phyloP scores from a whole-genome alignment of 805 yeast genomes.

The Yarrowia yakushimensis region DNA sequence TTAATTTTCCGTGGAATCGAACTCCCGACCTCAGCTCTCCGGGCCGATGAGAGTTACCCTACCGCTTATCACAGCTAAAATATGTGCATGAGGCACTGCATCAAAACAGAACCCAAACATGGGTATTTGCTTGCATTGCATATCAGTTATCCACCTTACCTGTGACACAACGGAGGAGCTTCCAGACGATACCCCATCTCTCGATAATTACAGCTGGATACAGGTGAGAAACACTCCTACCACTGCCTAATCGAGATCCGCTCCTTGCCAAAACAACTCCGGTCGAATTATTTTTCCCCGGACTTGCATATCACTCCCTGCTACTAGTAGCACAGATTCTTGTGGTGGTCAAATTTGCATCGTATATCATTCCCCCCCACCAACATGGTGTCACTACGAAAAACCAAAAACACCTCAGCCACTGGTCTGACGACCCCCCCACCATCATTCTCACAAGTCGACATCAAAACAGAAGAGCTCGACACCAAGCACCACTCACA shows the following conservation, averaged over 20 bases:
- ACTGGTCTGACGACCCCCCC: slow-evolving; percentile 9
- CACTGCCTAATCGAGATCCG: not conserved
- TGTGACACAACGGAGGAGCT: not conserved
- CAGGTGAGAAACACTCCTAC: not conserved
- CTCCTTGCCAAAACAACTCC: not conserved
- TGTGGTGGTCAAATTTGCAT: slow-evolving; percentile 13
- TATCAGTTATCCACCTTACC: not conserved
- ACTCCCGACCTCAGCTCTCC: not conserved
- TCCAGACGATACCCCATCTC: not conserved
- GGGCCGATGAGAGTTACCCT: slow-evolving; percentile 6
- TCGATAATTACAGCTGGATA: not conserved
- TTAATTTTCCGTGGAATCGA: not conserved
- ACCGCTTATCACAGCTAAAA: not conserved
- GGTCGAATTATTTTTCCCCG: not conserved
- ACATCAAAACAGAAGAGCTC: not conserved
- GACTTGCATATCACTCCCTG: not conserved
- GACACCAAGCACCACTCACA: not conserved
- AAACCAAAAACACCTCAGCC: slow-evolving; percentile 4
- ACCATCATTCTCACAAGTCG: not conserved
- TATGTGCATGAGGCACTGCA: not conserved
- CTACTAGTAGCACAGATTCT: not conserved
- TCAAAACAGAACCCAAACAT: slow-evolving; percentile 13
- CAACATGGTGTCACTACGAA: slow-evolving; percentile 1
- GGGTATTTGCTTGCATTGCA: slow-evolving; percentile 6
- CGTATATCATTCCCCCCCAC: not conserved